Evolutionary conservation across 495 filamentous ascomycete species (phyloP), one percentile per base, ranked within the genome.

Genomic region (Thermochaetoides thermophila): DNA sequence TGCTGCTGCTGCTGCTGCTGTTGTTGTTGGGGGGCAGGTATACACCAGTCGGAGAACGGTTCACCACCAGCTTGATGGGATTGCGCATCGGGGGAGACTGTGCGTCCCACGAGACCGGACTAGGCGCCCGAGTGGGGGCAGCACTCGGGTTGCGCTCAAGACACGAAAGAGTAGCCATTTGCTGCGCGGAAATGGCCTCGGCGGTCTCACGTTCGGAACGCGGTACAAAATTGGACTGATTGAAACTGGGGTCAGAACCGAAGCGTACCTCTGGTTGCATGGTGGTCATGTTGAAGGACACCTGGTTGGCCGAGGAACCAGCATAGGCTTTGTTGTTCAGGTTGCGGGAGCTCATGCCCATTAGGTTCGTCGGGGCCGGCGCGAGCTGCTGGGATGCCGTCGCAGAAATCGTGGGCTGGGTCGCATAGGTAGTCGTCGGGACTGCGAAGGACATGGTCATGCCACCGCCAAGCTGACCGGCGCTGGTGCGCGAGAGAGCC

Each of bases 171-270:
- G 64, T 59, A 6, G 61, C 53, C n/a, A 76, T 40, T 13, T 74
- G 55, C 15, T 66, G 60, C 26, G 62, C 59, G 17, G 63, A 64
- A 17, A 69, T 53, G 13, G 68, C 59, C 35, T 73, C 69, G 23
- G 59, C 63, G n/a, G 69, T 66, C 10, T 72, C 67, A 32, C 68
- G 61, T 18, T 64, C 59, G 3, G 66, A 58, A 3, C 55, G 59
- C 6, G 69, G 61, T 11, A 71, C 51, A 43, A 72, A 82, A 12
- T 63, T 65, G 42, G 71, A 64, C 8, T 60, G 55, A 41, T 44
- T 46, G 24, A 83, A 83, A 32, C 60, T 64, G 4, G 61, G 46
- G 53, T 83, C 78, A 0, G 78, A 77, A 13, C 78, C 78, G 64
- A 71, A 83, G 12, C 68, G 69, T 17, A 78, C 46, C 17, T 64